Evolutionary conservation across 371 early-diverging fungal species (phyloP), one percentile per base, ranked within the genome.

Genomic region (Blastocladiella emersonii): DNA sequence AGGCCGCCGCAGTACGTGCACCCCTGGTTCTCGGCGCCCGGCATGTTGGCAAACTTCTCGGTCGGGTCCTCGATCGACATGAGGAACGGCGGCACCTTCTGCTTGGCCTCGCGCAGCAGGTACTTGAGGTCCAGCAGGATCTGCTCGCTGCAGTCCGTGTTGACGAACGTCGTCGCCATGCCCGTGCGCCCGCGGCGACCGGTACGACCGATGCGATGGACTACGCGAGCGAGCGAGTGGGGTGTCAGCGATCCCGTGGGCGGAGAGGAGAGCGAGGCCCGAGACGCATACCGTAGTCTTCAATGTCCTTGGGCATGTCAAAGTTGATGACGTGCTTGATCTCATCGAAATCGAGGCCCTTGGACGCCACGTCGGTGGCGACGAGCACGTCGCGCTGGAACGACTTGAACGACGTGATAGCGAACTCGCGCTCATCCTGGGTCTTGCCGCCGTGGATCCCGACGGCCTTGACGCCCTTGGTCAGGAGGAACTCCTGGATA

Each of bases 181-280:
- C 99, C 99, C 0, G 94, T 93, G 71, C 91, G 91, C 17, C 96
- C 96, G 17, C 90, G 89, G 66, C 99, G 92, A 65, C 99, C 98
- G n/a, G 98, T 99, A 75, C 98, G 85, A 65, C 98, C 99, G 66
- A 99, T 96, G 60, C 99, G 80, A 78, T 98, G 99, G 10, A 98
- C 88, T 80, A 57, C 15, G 59, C 48, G 57, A 30, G 55, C 34
- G 2, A n/a, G n/a, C n/a, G 48, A 32, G 30, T 27, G 15, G 56
- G 35, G 2, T 34, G 59, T 34, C 4, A 27, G 30, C 34, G 56
- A 57, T 30, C 23, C 19, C 32, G 19, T 0, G 56, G 56, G 19
- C 17, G n/a, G 5, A 55, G 10, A 30, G 10, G 27, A n/a, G 35
- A 0, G 13, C 23, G 17, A 17, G n/a, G 55, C 4, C 19, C 15